Base-by-base conservation (phyloP, 2,329 filamentous ascomycete genomes). In the Clarireedia hainanense region DNA sequence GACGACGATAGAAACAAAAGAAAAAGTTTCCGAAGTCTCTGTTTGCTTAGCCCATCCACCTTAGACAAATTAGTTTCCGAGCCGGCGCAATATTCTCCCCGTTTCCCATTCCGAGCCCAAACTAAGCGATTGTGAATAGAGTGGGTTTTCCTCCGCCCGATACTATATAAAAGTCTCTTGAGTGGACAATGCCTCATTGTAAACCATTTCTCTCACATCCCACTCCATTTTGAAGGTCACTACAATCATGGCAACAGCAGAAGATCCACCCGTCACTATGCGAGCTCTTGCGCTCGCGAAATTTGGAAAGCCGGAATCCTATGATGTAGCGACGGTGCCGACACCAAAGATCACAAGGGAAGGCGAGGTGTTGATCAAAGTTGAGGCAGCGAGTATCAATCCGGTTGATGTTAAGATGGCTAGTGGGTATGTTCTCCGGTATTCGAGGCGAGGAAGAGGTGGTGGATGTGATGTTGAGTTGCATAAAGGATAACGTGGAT, bases 331-430 rank as follows among this genome's bases (percentile, higher is more conserved):
- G 4, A 72, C 75, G 4, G 55, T 75, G n/a, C 73, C 76, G 0
- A 67, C 73, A 2, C 77, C 78, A 0, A 61, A 59, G n/a, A 75
- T 80, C 49, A 68, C 66, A 2, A 61, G 68, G 6, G 71, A 75
- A 1, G 67, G 74, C 27, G 69, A 80, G 4, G 65, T 81, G 1
- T 64, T 80, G 2, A 71, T 77, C 40, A 70, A 67, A 48, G 72
- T 76, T 7, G 66, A 74, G 52, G 74, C 74, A 3, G 74, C 74
- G 0, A 71, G 70, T 47, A 66, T 76, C 42, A 76, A 78, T 57
- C 73, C 75, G 0, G 65, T 76, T 3, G 75, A 77, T 63, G 68
- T 76, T 4, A 66, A 67, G 55, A 49, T 67, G 54, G 74, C 73
- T 0, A 63, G 64, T 15, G 73, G 73, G 60, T 59, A 36, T 39